Evolutionary conservation across 306 rosid species (phyloP).

Genomic region (Sindora glabra): DNA sequence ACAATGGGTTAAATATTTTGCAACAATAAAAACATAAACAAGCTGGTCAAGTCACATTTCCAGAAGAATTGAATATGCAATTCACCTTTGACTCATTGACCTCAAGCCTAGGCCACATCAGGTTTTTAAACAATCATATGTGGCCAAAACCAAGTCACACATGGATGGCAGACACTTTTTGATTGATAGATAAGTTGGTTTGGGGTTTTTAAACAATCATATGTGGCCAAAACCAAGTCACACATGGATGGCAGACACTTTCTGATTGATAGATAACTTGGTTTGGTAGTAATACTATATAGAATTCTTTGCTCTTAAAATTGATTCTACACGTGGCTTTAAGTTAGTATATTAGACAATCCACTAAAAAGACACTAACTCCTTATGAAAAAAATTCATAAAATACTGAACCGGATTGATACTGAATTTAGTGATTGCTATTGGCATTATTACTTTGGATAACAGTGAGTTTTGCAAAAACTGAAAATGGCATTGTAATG

Average conservation of each 20-base stretch:
- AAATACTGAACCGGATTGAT: no score
- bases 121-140: not conserved
- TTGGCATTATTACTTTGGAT: not conserved
- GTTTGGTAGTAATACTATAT: no score
- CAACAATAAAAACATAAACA: not conserved
- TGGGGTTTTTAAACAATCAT: not conserved
- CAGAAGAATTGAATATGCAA: not conserved
- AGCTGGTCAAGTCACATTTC: not conserved
- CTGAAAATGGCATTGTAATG: no score
- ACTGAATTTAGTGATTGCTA: not conserved
- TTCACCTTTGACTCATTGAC: not conserved
- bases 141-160: slow-evolving; percentile 1
- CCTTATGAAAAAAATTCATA: not conserved
- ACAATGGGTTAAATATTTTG: not conserved
- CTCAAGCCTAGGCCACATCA: not conserved
- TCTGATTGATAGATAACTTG: no score
- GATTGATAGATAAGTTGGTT: no score
- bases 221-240: slow-evolving; percentile 1
- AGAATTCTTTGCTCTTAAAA: not conserved
- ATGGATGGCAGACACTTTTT: slow-evolving; percentile 10
- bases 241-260: slow-evolving; percentile 6
- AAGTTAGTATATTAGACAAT: not conserved
- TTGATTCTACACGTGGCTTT: not conserved
- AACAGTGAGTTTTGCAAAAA: not conserved
- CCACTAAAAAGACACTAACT: not conserved